Evolutionary conservation across 768 basidiomycete species (phyloP), one percentile per base, ranked within the genome.

Genomic region (Hericium alpestre): DNA sequence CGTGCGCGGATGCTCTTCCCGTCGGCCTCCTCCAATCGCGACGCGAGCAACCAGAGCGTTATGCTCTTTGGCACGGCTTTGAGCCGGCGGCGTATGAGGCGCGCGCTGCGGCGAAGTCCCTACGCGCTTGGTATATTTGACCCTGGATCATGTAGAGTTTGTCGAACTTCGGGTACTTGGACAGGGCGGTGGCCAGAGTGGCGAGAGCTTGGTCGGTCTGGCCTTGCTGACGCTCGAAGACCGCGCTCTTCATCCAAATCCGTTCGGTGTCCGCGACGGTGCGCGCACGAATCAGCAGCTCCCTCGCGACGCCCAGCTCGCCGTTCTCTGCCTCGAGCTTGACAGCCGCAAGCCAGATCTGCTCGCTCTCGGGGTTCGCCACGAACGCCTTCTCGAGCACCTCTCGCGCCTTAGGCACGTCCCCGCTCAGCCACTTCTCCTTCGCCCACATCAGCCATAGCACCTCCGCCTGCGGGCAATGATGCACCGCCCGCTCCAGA

Each of bases 241-340:
- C 90, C 2, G 90, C 93, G 1, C 90, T 93, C 69, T 99, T 98
- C 93, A 98, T 93, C 96, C 95, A 99, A 53, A 99, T 97, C 93
- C 95, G 65, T 9, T 95, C 87, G 1, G 95, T 98, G 64, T 92
- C 90, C 0, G 94, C 93, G 12, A 94, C 90, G 16, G 82, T 87
- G 58, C 95, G 75, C 12, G 95, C 96, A 59, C 93, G 87, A 51
- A 87, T 82, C 61, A 98, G 77, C 47, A 99, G 72, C 70, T 93
- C 87, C 59, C 86, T 76, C 2, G 95, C 95, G 16, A 90, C 92
- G 5, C 77, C 84, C 58, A 90, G 75, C 66, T 98, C 90, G 2
- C 90, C 88, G 62, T 95, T 98, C 76, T 97, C 94, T 0, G 93
- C 91, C 67, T 97, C 95, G 5, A 97, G 76, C 70, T 98, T 98